Evolutionary conservation across 257 asterid species (phyloP), one percentile per base, ranked within the genome.

Genomic region (Haberlea rhodopensis): DNA sequence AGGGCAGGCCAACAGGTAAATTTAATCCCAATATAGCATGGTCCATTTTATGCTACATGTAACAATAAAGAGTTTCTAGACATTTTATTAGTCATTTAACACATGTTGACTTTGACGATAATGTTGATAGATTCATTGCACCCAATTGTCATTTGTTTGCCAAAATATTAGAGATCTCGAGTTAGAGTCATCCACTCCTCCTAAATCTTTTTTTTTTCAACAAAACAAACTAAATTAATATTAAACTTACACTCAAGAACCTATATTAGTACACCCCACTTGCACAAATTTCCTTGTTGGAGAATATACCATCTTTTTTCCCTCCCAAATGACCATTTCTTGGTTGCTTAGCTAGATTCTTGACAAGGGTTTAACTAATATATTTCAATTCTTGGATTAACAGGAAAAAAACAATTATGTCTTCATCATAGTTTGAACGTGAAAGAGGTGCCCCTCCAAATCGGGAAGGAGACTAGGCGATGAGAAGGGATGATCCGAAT

Each of bases 281-380:
- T 25, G 68, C 58, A 49, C 0, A 19, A 65, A 53, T 31, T 60
- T 69, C 40, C 24, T 60, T 66, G 24, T 57, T 45, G 46, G 62
- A 54, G 75, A 70, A 73, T 76, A 78, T 63, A 46, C 71, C 73
- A 46, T 58, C 60, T 26, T 46, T 22, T 53, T 37, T 37, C 0
- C 0, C 40, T 34, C 37, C 60, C 45, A 49, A 57, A 75, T 80
- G 82, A 75, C 80, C 60, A 4, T 1, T 70, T 62, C 74, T 22
- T 51, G 27, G 60, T 65, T 56, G 57, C 34, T 26, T 45, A 26
- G 37, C 55, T 37, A 54, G 60, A 68, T 54, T 55, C 57, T 63
- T 73, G 71, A 57, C 71, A 52, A 25, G 53, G 58, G 54, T 67
- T 69, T 32, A 53, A 40, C 34, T 46, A 54, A 28, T 16, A 58